phyloP scores from a whole-genome alignment of 148 eudicot species.

The Rheum nobile region DNA sequence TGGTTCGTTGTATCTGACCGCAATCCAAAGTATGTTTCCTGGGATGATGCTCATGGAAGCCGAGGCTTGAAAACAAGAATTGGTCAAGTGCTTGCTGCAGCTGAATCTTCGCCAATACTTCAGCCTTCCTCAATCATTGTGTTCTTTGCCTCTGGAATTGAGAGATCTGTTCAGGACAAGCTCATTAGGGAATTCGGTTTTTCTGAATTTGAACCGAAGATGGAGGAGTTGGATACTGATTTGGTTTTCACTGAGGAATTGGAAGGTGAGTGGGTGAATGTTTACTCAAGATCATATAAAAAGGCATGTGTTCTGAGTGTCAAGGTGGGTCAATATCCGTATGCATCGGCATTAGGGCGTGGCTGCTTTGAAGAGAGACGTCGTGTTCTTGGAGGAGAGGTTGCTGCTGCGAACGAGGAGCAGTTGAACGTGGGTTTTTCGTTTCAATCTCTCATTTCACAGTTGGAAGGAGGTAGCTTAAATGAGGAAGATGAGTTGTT shows the following conservation, averaged over 20 bases:
- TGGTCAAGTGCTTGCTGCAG: slow-evolving; percentile 40
- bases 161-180: slow-evolving; percentile 19
- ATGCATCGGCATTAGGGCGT: slow-evolving; percentile 15
- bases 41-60: slow-evolving; percentile 37
- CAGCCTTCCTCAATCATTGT: slow-evolving; percentile 56
- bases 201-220: slow-evolving; percentile 13
- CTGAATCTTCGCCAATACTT: slow-evolving; percentile 32
- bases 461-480: slow-evolving; percentile 36
- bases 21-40: slow-evolving; percentile 61
- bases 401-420: background rate
- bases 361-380: slow-evolving; percentile 9
- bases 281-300: slow-evolving; percentile 39
- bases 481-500: slow-evolving; percentile 24
- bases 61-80: slow-evolving; percentile 48
- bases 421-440: slow-evolving; percentile 23
- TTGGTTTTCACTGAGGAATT: slow-evolving; percentile 32
- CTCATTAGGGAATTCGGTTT: slow-evolving; percentile 46
- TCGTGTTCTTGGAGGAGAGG: slow-evolving; percentile 14
- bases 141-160: slow-evolving; percentile 76
- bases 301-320: slow-evolving; percentile 41
- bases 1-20: slow-evolving; percentile 92
- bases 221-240: slow-evolving; percentile 28
- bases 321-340: slow-evolving; percentile 24
- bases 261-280: slow-evolving; percentile 61
- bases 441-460: slow-evolving; percentile 36